Evolutionary conservation across 257 asterid genomes (phyloP), one percentile per base, ranked within the genome.

Genomic region (Apocynum venetum): DNA sequence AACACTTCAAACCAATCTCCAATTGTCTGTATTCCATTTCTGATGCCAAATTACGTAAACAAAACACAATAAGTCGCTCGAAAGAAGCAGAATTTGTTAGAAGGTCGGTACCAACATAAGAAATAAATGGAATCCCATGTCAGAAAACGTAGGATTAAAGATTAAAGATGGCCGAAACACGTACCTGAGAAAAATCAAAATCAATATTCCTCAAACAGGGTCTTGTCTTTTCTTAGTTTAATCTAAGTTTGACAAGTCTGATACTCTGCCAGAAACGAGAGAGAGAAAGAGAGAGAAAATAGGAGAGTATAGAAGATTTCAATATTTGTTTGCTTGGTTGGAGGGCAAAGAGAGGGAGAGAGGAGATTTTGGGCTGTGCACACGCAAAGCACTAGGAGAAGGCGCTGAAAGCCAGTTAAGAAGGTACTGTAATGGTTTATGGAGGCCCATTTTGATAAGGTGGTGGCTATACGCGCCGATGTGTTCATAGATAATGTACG

Each of bases 371-470:
- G 86, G 88, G 86, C 81, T 38, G 76, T 38, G 79, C 20, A 86
- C 92, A 86, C 90, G 92, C 93, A 84, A 82, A 81, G 66, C 84
- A 66, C 75, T 56, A 75, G 25, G 78, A 52, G 64, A 20, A 57
- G 79, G 75, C 44, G 36, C 60, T 56, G 71, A 76, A 60, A 20
- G 53, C 77, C 85, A 79, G 87, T 83, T 80, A 69, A 85, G 81
- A 79, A 74, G 75, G 57, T 47, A 67, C 55, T 71, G 86, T 70
- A 53, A 46, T 80, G 31, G 31, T 25, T 25, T 25, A 25, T 25
- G 85, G 89, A 86, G 90, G 90, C 89, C 91, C 91, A 83, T 85
- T 81, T 80, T 36, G 88, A 81, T 73, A 78, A 81, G 83, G 80
- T 17, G 57, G 53, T 65, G 11, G 60, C 66, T 36, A 44, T 73